Evolutionary conservation across 768 basidiomycete species (phyloP).

Genomic region (Calocybe gangraenosa): DNA sequence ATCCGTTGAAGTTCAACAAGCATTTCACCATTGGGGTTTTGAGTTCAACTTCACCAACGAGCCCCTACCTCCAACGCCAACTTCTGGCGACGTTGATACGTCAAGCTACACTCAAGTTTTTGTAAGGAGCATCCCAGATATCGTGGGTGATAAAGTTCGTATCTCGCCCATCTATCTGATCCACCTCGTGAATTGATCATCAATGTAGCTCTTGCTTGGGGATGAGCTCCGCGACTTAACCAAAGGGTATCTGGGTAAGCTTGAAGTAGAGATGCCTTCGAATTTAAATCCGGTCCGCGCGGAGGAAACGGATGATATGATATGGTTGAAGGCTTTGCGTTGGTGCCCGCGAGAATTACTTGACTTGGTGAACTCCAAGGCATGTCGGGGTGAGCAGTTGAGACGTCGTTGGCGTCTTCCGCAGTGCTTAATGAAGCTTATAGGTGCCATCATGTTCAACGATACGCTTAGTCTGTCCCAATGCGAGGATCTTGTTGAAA

Average conservation of each 20-base stretch:
- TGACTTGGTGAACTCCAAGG: constrained; percentile 90
- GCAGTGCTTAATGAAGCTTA: constrained; percentile 2
- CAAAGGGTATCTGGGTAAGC: constrained; percentile 63
- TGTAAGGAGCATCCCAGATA: constrained; percentile 59
- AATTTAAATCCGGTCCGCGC: background rate
- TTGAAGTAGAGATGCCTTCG: constrained; percentile 44
- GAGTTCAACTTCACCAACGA: constrained; percentile 35
- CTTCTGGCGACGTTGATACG: constrained; percentile 22
- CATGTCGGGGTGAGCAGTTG: constrained; percentile 74
- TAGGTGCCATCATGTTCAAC: constrained; percentile 98
- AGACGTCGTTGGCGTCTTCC: constrained; percentile 1
- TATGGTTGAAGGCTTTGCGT: constrained; percentile 72
- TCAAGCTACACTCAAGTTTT: constrained; percentile 59
- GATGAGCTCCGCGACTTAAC: constrained; percentile 74
- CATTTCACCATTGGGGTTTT: constrained; percentile 71
- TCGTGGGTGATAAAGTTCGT: constrained; percentile 73
- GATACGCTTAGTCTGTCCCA: constrained; percentile 67
- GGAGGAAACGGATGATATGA: constrained; percentile 19
- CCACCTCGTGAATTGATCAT: background rate
- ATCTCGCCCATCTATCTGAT: constrained; percentile 25
- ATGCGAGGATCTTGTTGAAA: constrained; percentile 61
- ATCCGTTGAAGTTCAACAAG: constrained; percentile 35
- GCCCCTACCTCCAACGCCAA: constrained; percentile 13
- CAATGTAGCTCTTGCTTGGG: constrained; percentile 52
- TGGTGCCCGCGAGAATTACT: constrained; percentile 81